phyloP scores from a whole-genome alignment of 768 basidiomycete species.

The Hirschioporus abietinus region DNA sequence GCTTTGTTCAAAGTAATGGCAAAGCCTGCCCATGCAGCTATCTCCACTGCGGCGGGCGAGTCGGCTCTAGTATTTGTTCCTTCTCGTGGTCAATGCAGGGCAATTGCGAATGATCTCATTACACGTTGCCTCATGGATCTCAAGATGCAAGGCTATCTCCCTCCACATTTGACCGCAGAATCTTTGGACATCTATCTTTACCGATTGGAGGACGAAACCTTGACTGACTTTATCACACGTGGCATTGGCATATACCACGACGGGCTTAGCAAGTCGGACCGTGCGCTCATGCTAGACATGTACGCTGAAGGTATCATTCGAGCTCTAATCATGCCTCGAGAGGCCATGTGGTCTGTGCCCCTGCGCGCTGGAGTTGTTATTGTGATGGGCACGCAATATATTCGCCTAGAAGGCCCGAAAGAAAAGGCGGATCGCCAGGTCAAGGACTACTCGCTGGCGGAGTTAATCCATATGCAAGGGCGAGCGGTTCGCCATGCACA shows the following conservation, averaged over 20 bases:
- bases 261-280: conserved; percentile 63
- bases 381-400: conserved; percentile 90
- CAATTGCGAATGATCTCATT: conserved; percentile 77
- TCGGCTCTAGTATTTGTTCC: conserved; percentile 84
- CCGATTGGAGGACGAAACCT: conserved; percentile 53
- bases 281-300: conserved; percentile 68
- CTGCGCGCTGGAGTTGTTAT: conserved; percentile 77
- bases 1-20: conserved; percentile 89
- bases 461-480: conserved; percentile 90
- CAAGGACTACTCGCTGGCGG: conserved; percentile 73
- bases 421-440: conserved; percentile 52
- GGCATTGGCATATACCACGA: conserved; percentile 86
- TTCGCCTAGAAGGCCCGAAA: conserved; percentile 40
- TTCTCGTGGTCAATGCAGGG: conserved; percentile 68
- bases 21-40: conserved; percentile 80
- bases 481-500: conserved; percentile 63
- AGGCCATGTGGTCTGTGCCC: conserved; percentile 87
- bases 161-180: conserved; percentile 41
- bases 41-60: conserved; percentile 42
- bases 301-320: conserved; percentile 76
- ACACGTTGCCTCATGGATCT: conserved; percentile 80
- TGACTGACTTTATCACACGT: conserved; percentile 71
- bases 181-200: conserved; percentile 54
- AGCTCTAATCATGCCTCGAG: conserved; percentile 76
- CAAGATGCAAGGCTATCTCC: conserved; percentile 67